Conservation (phyloP, 768 basidiomycete genomes). For the Scleroderma citrinum region DNA sequence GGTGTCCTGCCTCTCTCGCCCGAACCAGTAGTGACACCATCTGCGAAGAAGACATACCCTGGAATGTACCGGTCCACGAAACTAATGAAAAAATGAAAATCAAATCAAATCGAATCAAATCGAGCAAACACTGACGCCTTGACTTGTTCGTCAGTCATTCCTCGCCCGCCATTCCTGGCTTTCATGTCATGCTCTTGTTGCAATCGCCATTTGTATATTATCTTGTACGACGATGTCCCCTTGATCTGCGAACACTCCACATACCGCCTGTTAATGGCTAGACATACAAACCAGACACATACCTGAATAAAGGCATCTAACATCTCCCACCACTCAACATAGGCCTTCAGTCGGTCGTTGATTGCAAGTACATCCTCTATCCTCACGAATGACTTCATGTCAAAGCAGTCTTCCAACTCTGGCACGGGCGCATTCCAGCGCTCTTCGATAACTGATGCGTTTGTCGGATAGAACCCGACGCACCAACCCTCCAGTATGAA, state of each 20-base stretch:
- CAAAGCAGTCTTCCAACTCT: constrained; percentile 25
- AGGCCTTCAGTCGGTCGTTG: constrained; percentile 56
- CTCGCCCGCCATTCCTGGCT: constrained; percentile 70
- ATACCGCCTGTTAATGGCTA: constrained; percentile 1
- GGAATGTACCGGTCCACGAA: constrained; percentile 94
- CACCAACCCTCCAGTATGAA: constrained; percentile 97
- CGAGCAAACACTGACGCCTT: constrained; percentile 36
- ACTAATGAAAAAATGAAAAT: constrained; percentile 30
- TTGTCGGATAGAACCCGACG: constrained; percentile 75
- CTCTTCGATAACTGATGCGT: constrained; percentile 41
- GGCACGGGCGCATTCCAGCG: constrained; percentile 39
- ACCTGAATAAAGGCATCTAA: constrained; percentile 80
- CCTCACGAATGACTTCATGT: constrained; percentile 33
- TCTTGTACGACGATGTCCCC: constrained; percentile 34
- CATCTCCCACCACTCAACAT: constrained; percentile 61
- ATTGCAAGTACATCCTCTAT: constrained; percentile 54
- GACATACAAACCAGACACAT: constrained; percentile 9
- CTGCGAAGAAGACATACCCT: constrained; percentile 83
- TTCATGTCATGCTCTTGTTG: constrained; percentile 93
- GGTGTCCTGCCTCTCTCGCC: constrained; percentile 15
- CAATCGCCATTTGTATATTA: constrained; percentile 83
- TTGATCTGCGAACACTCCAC: constrained; percentile 28
- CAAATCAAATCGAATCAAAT: background rate
- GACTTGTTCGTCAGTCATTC: constrained; percentile 83
- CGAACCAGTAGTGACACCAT: constrained; percentile 40